Base-by-base conservation (phyloP, 2,329 filamentous ascomycete genomes). In the Alternaria postmessia region DNA sequence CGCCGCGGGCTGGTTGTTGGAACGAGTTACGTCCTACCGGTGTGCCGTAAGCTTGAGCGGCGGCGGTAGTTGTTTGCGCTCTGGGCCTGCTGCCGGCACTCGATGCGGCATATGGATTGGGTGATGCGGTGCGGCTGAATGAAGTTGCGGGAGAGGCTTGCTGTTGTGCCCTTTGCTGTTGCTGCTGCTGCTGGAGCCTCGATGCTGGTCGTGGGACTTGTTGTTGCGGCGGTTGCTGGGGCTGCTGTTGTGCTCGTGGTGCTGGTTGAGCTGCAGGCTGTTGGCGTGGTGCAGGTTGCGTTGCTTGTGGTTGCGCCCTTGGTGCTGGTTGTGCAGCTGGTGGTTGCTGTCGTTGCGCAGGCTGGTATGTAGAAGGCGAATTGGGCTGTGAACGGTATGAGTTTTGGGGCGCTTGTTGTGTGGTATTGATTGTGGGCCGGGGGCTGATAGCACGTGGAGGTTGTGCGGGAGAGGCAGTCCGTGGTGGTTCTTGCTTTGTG, bases 391-490 rank as follows among this genome's bases (percentile, higher is more conserved):
- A 42, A 24, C 66, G 64, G 28, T 62, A 65, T 12, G 64, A 63
- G 20, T 64, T 59, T 20, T 61, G 64, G 18, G 68, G 52, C 7
- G 60, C 51, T 32, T 67, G 63, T 46, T 62, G 65, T 39, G 54
- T 47, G 20, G 67, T 67, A 54, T 84, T 81, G 58, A 85, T 81
- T 18, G 80, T 81, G 3, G 89, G 89, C 30, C 87, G 83, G 8
- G 91, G 90, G 63, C 80, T 81, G 26, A 76, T 76, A 46, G 78
- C 75, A 42, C 91, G 86, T 7, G 87, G 83, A 24, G 91, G 88
- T 38, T 49, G 46, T 26, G 87, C 87, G 30, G 93, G 93, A 7
- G 91, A 94, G 6, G 86, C 77, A 16, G 83, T 80, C 39, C 85
- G 81, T 22, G 81, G 79, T 34, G 78, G 69, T 26, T 85, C 82